These are phyloP conservation scores for Hypoxylon sp. DNA, from an alignment of 2,329 filamentous ascomycete genomes.

Conservation along the genomic window DNA sequence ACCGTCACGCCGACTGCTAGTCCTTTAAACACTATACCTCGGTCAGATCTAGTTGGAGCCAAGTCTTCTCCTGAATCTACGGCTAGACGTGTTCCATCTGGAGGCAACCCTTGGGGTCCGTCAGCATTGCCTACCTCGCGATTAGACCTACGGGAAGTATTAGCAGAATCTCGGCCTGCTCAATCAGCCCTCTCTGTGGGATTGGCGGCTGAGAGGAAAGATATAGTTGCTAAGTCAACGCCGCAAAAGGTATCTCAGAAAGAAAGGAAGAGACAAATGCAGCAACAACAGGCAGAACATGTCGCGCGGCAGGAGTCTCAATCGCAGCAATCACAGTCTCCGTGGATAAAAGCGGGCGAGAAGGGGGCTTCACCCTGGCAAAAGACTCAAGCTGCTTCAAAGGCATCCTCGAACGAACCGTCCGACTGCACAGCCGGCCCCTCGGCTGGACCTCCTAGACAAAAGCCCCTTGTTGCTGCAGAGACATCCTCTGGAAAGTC, in stretches of 20 bases:
- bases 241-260: conserved; percentile 82
- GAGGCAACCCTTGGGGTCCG: conserved; percentile 58
- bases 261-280: conserved; percentile 84
- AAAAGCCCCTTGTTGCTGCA: conserved; percentile 55
- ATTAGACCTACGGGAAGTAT: conserved; percentile 78
- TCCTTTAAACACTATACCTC: conserved; percentile 20
- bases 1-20: conserved; percentile 19
- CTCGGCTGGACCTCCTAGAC: conserved; percentile 42
- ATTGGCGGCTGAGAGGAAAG: conserved; percentile 60
- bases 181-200: conserved; percentile 63
- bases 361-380: conserved; percentile 71
- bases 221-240: conserved; percentile 48
- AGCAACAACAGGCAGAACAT: conserved; percentile 68
- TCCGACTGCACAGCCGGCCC: conserved; percentile 48
- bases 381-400: conserved; percentile 56
- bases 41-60: conserved; percentile 9
- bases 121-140: conserved; percentile 65
- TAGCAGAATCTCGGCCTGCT: conserved; percentile 64
- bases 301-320: conserved; percentile 49
- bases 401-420: conserved; percentile 59
- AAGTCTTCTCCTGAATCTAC: conserved; percentile 17
- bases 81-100: conserved; percentile 32
- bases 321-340: conserved; percentile 47
- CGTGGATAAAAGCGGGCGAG: conserved; percentile 57
- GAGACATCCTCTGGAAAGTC: conserved; percentile 51